Percentiles rank a stretch among this genome's conserved stretches.
phyloP scores from a whole-genome alignment of 169 alveolate genomes.

The Sarcocystis neurona region DNA sequence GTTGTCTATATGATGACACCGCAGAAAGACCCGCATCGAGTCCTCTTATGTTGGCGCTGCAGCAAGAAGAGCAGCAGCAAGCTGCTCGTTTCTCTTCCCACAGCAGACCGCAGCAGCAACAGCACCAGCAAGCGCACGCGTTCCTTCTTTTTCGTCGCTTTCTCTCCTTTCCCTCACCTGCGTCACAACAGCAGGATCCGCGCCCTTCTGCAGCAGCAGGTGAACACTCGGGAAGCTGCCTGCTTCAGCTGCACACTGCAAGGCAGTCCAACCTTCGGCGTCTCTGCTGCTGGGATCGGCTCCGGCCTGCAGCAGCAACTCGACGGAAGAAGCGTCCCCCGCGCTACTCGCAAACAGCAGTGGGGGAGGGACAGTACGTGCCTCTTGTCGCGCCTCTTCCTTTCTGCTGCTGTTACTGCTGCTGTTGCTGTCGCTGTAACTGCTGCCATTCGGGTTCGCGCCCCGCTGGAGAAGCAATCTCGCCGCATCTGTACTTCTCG shows the following conservation, averaged over 20 bases:
- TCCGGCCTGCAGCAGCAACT: background rate
- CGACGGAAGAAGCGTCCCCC: background rate
- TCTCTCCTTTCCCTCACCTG: too few species aligned
- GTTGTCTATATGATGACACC: too few species aligned
- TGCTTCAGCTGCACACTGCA: constrained; percentile 16
- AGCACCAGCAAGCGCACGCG: background rate
- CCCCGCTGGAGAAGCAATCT: background rate
- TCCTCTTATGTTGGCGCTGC: background rate
- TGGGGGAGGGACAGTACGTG: background rate
- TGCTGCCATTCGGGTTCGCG: constrained; percentile 14
- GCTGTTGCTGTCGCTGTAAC: background rate
- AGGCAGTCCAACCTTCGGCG: constrained; percentile 21
- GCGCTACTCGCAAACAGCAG: constrained; percentile 19
- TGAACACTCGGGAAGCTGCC: background rate
- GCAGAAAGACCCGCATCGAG: background rate
- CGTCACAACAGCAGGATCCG: background rate
- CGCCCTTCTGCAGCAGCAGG: constrained; percentile 3
- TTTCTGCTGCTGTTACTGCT: background rate
- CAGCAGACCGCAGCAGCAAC: background rate
- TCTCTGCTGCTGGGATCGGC: background rate
- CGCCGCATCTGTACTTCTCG: background rate
- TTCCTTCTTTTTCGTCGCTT: background rate
- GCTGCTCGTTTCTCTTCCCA: background rate
- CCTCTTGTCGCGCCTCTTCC: background rate
- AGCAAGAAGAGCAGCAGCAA: background rate